These are phyloP conservation scores for Candida sp. DNA, from an alignment of 1,139 yeast species.

Conservation along the genomic window DNA sequence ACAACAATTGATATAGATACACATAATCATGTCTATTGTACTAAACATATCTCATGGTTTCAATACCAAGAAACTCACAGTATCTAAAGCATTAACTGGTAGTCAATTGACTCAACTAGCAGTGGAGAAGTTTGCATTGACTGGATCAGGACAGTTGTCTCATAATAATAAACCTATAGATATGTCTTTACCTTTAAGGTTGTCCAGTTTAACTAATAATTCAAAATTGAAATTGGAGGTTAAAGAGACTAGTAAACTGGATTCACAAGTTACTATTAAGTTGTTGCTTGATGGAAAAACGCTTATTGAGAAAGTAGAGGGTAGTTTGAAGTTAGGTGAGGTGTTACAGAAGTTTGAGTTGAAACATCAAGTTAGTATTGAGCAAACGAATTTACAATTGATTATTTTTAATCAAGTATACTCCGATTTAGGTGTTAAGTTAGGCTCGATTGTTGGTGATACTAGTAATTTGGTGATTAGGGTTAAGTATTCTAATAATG, in stretches of 20 bases:
- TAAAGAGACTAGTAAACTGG: constrained; percentile 7
- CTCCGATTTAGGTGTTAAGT: constrained; percentile 3
- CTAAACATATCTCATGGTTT: constrained; percentile 19
- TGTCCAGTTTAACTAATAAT: constrained; percentile 31
- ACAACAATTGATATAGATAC: too few species aligned
- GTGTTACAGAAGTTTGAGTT: constrained; percentile 11
- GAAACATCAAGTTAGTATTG: constrained; percentile 2
- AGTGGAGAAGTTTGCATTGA: constrained; percentile 23
- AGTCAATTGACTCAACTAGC: constrained; percentile 24
- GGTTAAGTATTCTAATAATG: constrained; percentile 12
- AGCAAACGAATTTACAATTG: constrained; percentile 5
- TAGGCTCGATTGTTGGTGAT: constrained; percentile 14
- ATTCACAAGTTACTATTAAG: constrained; percentile 20
- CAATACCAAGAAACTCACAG: constrained; percentile 21
- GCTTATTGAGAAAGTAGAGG: constrained; percentile 8
- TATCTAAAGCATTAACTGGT: constrained; percentile 22
- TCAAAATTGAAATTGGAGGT: constrained; percentile 23
- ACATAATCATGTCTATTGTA: constrained; percentile 18
- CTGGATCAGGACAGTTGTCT: constrained; percentile 22
- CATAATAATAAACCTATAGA: constrained; percentile 31
- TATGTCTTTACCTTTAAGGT: constrained; percentile 28
- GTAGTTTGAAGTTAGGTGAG: constrained; percentile 8
- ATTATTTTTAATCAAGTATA: constrained; percentile 2
- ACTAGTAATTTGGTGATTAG: constrained; percentile 16
- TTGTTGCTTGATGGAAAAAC: constrained; percentile 14